Conservation (phyloP, 2,329 filamentous ascomycete species). For the Emergomyces africanus region DNA sequence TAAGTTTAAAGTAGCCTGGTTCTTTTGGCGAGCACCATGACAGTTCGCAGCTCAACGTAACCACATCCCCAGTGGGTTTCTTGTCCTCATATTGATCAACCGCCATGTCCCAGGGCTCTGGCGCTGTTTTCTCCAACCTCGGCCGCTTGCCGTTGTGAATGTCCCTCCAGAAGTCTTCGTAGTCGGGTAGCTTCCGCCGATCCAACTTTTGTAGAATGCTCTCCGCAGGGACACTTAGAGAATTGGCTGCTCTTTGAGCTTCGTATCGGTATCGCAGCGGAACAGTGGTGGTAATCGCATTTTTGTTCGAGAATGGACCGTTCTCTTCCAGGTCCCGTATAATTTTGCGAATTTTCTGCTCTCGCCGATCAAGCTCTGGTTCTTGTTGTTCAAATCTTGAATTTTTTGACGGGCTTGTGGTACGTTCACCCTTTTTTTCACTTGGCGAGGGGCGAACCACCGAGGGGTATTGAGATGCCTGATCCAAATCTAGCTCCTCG, state of each 20-base stretch:
- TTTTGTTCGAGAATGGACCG: constrained; percentile 25
- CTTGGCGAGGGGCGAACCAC: not conserved
- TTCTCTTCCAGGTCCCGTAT: constrained; percentile 18
- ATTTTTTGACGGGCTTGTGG: not conserved
- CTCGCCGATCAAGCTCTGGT: not conserved
- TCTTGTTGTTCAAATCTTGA: not conserved
- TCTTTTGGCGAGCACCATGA: constrained; percentile 24
- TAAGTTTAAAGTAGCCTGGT: constrained; percentile 26
- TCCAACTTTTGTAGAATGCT: constrained; percentile 17
- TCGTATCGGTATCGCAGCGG: constrained; percentile 27
- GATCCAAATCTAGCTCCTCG: not conserved
- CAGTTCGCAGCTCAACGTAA: constrained; percentile 29
- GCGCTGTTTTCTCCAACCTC: constrained; percentile 17
- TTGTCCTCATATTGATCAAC: constrained; percentile 17
- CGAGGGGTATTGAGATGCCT: constrained; percentile 2
- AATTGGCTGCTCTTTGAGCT: constrained; percentile 22
- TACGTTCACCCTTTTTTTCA: not conserved
- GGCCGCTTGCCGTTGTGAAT: constrained; percentile 17
- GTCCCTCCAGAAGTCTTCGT: constrained; percentile 24
- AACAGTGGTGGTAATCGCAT: constrained; percentile 16
- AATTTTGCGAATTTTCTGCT: constrained; percentile 12
- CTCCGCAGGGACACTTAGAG: constrained; percentile 18
- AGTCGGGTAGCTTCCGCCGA: constrained; percentile 5
- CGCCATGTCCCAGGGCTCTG: constrained; percentile 24
- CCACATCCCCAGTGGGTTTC: constrained; percentile 21